Base-by-base conservation (phyloP, 495 filamentous ascomycete species). In the Penicillium atrosanguineum region DNA sequence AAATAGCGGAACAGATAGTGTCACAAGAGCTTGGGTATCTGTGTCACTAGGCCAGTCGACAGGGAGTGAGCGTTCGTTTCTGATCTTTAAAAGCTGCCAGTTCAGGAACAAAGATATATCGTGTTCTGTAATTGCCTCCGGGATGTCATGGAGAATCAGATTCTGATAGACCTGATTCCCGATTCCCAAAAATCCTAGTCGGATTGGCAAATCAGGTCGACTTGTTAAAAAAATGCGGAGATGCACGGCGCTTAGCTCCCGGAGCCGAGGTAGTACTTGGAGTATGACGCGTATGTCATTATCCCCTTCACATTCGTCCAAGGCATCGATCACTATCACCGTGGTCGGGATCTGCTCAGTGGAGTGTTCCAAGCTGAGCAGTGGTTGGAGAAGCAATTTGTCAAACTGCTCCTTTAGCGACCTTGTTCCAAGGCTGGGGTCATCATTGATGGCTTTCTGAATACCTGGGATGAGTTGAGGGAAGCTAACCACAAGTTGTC, bases 251-350 rank as follows among this genome's bases (percentile, higher is more conserved):
- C n/a, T 16, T 12, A 38, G 55, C 14, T 21, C 52, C 18, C 1
- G 26, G 26, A 60, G 6, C 37, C 50, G 19, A 3, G 53, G 26
- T 6, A 77, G 52, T 1, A 78, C 54, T 7, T 54, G 40, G 25
- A 82, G 63, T 26, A 82, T 67, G 7, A 44, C 28, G 41, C 44
- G 52, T 0, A 74, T 54, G 43, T 77, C 68, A 7, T 68, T 40
- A 5, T 76, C 70, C 0, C 44, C n/a, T 0, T 72, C 76, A 53
- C 78, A 82, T 50, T 80, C 78, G 53, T 79, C 79, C 15, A 82
- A 61, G 25, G 79, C 79, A 62, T 82, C 78, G 25, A 82, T 59
- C 3, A 79, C 65, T 28, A 79, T 60, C 5, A 71, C 38, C 6
- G 68, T n/a, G 14, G 43, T 45, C 12, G 14, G 14, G 8, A 45